Evolutionary conservation across 257 asterid genomes (phyloP).

Genomic region (Fraxinus excelsior): DNA sequence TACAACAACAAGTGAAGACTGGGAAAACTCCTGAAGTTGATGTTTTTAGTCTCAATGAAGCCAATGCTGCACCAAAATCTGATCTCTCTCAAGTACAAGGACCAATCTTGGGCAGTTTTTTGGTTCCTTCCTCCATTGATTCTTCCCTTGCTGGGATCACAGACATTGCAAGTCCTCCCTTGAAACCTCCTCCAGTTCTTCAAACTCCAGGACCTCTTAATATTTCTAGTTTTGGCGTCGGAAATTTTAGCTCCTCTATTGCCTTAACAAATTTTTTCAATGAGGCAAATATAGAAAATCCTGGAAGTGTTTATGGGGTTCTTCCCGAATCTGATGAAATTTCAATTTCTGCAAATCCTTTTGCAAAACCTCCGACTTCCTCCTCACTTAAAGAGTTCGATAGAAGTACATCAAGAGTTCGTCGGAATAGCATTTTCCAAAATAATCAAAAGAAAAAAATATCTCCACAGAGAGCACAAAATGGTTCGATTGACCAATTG

Average conservation of each 20-base stretch:
- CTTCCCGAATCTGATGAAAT: slow-evolving; percentile 30
- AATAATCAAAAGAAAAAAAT: slow-evolving; percentile 22
- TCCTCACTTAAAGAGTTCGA: slow-evolving; percentile 28
- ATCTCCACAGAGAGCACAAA: slow-evolving; percentile 18
- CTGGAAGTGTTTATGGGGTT: slow-evolving; percentile 24
- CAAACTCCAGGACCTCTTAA: slow-evolving; percentile 26
- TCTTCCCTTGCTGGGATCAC: slow-evolving; percentile 16
- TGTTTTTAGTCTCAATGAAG: slow-evolving; percentile 26
- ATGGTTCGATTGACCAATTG: slow-evolving; percentile 29
- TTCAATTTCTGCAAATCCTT: slow-evolving; percentile 12
- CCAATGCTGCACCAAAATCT: slow-evolving; percentile 34
- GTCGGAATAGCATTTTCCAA: slow-evolving; percentile 22
- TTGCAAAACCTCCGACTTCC: slow-evolving; percentile 23
- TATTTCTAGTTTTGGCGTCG: slow-evolving; percentile 13
- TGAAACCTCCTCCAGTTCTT: slow-evolving; percentile 25
- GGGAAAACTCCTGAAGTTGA: slow-evolving; percentile 59
- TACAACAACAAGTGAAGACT: slow-evolving; percentile 66
- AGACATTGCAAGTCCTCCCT: slow-evolving; percentile 26
- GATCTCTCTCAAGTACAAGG: slow-evolving; percentile 42
- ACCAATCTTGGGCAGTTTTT: slow-evolving; percentile 59
- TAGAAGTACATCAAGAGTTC: slow-evolving; percentile 23
- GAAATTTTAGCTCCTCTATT: slow-evolving; percentile 26
- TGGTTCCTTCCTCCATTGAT: slow-evolving; percentile 35
- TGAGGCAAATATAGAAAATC: slow-evolving; percentile 29
- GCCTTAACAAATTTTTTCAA: slow-evolving; percentile 19